Evolutionary conservation across 148 eudicot genomes (phyloP).

Genomic region (Drosera capensis): DNA sequence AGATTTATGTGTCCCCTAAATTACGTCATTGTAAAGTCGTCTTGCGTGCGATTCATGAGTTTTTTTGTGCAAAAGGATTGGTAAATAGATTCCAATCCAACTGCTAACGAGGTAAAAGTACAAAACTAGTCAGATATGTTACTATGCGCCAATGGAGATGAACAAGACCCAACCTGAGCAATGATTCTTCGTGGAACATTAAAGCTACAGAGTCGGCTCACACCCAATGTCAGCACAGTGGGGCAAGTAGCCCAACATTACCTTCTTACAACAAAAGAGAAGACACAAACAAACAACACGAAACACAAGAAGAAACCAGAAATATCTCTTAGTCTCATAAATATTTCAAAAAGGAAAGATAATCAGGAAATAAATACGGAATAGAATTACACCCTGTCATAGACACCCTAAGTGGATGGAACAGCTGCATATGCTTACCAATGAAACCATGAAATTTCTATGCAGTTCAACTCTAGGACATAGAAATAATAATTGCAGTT

Average conservation of each 20-base stretch:
- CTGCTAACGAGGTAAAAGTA: slow-evolving; percentile 8
- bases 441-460: slow-evolving; percentile 58
- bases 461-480: slow-evolving; percentile 83
- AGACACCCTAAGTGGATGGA: slow-evolving; percentile 16
- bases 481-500: slow-evolving; percentile 41
- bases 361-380: slow-evolving; percentile 14
- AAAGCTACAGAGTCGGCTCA: slow-evolving; percentile 99
- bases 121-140: slow-evolving; percentile 50
- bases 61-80: neutral
- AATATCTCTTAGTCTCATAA: slow-evolving; percentile 67
- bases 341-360: slow-evolving; percentile 38
- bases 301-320: slow-evolving; percentile 82
- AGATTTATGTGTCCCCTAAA: no score
- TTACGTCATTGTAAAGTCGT: neutral
- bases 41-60: neutral
- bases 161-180: slow-evolving; percentile 90
- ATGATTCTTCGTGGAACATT: slow-evolving; percentile 71
- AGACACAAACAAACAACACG: slow-evolving; percentile 96
- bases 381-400: slow-evolving; percentile 20
- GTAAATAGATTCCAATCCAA: slow-evolving; percentile 9
- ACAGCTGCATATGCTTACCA: slow-evolving; percentile 73
- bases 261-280: slow-evolving; percentile 82
- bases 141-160: slow-evolving; percentile 62
- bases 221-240: slow-evolving; percentile 97
- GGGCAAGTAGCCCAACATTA: slow-evolving; percentile 93